These are phyloP conservation scores for Colletotrichum somersetense DNA, from an alignment of 2,329 filamentous ascomycete genomes.

Conservation along the genomic window DNA sequence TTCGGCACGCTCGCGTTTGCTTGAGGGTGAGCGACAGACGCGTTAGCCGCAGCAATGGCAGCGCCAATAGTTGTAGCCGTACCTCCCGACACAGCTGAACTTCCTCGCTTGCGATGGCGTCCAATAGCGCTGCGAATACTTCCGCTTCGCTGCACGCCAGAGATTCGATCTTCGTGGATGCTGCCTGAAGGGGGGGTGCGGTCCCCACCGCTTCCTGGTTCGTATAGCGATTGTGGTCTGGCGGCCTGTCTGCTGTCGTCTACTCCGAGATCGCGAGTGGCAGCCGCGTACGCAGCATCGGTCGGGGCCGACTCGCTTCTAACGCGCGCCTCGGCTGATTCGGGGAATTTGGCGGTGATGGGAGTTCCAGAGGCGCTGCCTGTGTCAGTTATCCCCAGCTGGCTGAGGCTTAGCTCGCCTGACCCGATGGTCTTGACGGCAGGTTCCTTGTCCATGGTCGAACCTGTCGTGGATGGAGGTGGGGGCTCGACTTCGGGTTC, in stretches of 20 bases:
- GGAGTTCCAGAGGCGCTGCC: conserved; percentile 67
- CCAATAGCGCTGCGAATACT: conserved; percentile 74
- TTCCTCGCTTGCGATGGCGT: conserved; percentile 81
- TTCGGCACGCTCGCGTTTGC: conserved; percentile 74
- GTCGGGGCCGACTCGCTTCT: conserved; percentile 72
- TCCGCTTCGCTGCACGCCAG: conserved; percentile 70
- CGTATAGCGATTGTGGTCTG: conserved; percentile 65
- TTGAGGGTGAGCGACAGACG: conserved; percentile 75
- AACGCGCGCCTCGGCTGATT: conserved; percentile 59
- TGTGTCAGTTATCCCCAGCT: conserved; percentile 82
- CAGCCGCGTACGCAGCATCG: conserved; percentile 52
- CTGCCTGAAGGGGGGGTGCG: conserved; percentile 76
- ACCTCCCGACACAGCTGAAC: conserved; percentile 77
- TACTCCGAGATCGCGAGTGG: conserved; percentile 52
- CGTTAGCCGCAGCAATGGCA: conserved; percentile 75
- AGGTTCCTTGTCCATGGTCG: conserved; percentile 69
- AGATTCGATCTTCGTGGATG: conserved; percentile 71
- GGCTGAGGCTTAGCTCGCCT: conserved; percentile 89
- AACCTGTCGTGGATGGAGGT: conserved; percentile 41
- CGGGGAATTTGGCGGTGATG: conserved; percentile 67
- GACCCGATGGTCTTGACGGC: conserved; percentile 90
- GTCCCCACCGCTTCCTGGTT: conserved; percentile 64
- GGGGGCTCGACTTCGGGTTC: conserved; percentile 60
- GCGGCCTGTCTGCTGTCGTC: conserved; percentile 50
- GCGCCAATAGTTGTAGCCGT: conserved; percentile 77